These are phyloP conservation scores for Phyllosticta capitalensis DNA, from an alignment of 2,329 filamentous ascomycete genomes.

Conservation along the genomic window DNA sequence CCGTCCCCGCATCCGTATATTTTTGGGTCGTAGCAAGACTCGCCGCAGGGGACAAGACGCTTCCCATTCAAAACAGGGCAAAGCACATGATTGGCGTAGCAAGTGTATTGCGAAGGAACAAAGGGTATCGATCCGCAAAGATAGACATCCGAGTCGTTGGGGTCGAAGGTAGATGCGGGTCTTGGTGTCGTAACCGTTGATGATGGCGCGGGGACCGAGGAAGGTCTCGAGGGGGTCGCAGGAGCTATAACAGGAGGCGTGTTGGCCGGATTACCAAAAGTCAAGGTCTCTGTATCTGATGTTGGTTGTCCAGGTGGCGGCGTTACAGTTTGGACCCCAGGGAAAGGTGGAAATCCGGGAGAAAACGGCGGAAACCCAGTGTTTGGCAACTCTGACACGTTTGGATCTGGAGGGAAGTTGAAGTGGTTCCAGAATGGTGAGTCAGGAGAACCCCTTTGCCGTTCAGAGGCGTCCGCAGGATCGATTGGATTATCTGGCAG, in stretches of 20 bases:
- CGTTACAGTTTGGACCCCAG: not conserved
- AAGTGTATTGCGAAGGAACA: conserved; percentile 5
- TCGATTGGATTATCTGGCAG: not conserved
- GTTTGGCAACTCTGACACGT: not conserved
- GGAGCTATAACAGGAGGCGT: not conserved
- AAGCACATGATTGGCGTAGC: conserved; percentile 1
- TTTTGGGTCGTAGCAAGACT: conserved; percentile 4
- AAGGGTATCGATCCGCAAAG: conserved; percentile 1
- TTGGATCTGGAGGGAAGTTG: not conserved
- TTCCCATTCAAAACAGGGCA: conserved; percentile 2
- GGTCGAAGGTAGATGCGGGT: not conserved
- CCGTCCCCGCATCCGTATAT: conserved; percentile 3
- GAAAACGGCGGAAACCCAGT: not conserved
- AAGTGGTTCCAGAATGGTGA: not conserved
- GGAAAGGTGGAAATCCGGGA: not conserved
- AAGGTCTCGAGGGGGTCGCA: not conserved
- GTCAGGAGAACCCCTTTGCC: not conserved
- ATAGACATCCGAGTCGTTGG: not conserved
- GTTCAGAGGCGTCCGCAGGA: not conserved
- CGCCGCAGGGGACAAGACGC: conserved; percentile 1
- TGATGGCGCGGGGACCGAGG: not conserved
- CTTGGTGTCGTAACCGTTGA: not conserved
- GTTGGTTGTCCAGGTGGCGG: not conserved
- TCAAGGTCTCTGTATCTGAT: not conserved
- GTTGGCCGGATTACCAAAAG: not conserved